phyloP scores from a whole-genome alignment of 2,329 filamentous ascomycete genomes.

The Ophiostoma montium region DNA sequence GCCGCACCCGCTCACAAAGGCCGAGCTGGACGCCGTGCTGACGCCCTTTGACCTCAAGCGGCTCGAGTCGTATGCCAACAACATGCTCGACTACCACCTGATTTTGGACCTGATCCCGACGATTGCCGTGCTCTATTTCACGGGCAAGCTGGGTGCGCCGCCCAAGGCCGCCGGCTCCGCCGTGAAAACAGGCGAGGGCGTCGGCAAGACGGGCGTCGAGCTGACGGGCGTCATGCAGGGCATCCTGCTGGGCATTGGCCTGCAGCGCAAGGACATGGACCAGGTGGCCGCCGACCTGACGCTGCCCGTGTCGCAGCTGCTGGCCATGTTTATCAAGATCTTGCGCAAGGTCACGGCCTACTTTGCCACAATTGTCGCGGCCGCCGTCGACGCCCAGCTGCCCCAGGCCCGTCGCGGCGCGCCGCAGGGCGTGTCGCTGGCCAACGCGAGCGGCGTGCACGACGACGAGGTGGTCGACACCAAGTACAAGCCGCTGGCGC shows the following conservation, averaged over 20 bases:
- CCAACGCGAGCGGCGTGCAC: conserved; percentile 48
- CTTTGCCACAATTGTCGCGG: conserved; percentile 62
- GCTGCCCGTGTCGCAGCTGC: conserved; percentile 60
- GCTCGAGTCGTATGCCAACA: conserved; percentile 88
- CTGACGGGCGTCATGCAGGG: conserved; percentile 74
- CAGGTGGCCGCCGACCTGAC: conserved; percentile 64
- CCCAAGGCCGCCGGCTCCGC: background rate
- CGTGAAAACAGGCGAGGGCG: background rate
- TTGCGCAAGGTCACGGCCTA: conserved; percentile 72
- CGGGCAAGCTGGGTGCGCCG: conserved; percentile 47
- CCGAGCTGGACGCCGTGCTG: conserved; percentile 61
- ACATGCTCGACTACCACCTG: conserved; percentile 95
- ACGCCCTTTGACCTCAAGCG: conserved; percentile 92
- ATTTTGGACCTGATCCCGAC: conserved; percentile 83
- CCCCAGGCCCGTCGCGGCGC: conserved; percentile 32
- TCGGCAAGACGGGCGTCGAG: conserved; percentile 34
- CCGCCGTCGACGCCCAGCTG: conserved; percentile 54
- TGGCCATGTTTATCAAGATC: conserved; percentile 97
- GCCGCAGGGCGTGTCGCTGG: conserved; percentile 42
- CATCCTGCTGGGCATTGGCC: conserved; percentile 76
- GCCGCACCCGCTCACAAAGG: conserved; percentile 45
- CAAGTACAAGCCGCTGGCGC: conserved; percentile 56
- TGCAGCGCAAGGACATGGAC: conserved; percentile 82
- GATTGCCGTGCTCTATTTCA: conserved; percentile 75
- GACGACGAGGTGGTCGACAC: conserved; percentile 54